These are phyloP conservation scores for Cryptosporidium tyzzeri DNA, from an alignment of 169 alveolate species.

Conservation along the genomic window DNA sequence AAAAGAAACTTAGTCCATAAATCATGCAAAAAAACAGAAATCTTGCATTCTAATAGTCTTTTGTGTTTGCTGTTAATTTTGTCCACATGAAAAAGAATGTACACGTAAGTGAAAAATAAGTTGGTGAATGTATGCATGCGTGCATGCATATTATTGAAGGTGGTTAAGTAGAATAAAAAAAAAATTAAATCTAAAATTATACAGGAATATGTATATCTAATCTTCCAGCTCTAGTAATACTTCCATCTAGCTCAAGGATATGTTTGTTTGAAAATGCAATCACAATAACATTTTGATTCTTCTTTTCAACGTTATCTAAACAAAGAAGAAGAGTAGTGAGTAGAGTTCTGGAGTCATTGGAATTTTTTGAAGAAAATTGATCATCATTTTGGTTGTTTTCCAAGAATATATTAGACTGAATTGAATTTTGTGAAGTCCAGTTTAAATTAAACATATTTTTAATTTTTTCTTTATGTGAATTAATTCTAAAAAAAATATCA, in stretches of 20 bases:
- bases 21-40: not conserved
- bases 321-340: slow-evolving; percentile 61
- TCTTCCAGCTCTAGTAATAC: slow-evolving; percentile 72
- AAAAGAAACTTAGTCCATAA: not conserved
- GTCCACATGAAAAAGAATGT: not conserved
- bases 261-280: slow-evolving; percentile 46
- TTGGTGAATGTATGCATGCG: not conserved
- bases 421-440: not conserved
- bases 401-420: not conserved
- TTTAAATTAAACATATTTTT: not conserved
- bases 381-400: not conserved
- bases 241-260: slow-evolving; percentile 21
- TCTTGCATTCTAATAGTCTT: too few relatives aligned
- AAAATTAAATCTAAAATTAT: not conserved
- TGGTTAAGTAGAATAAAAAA: not conserved
- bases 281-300: slow-evolving; percentile 31
- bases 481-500: slow-evolving; percentile 14
- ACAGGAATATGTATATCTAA: slow-evolving; percentile 43
- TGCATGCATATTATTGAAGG: not conserved
- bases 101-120: not conserved
- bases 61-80: not conserved
- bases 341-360: slow-evolving; percentile 40
- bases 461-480: not conserved
- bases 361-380: not conserved
- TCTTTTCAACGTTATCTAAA: slow-evolving; percentile 59